A percentile compares a stretch with the other conserved stretches of the same genome.
Evolutionary conservation across 306 rosid genomes (phyloP).

Genomic region (Vigna radiata): DNA sequence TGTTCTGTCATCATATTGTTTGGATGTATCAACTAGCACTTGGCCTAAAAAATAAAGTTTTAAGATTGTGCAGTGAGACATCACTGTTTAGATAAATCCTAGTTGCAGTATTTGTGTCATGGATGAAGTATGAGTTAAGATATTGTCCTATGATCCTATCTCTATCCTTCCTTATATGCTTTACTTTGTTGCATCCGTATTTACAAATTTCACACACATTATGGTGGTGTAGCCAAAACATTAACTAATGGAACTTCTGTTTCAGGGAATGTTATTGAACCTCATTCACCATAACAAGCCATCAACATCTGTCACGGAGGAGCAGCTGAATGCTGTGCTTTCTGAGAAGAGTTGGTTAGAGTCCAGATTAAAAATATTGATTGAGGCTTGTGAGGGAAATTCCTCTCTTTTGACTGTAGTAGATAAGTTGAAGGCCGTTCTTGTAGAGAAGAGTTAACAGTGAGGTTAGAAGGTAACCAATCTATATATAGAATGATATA

Average conservation of each 20-base stretch:
- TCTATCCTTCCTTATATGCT: background rate
- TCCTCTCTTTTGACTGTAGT: slow-evolving; percentile 70
- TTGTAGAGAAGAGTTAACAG: slow-evolving; percentile 38
- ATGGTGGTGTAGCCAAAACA: slow-evolving; percentile 7
- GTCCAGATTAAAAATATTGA: slow-evolving; percentile 63
- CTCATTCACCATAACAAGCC: slow-evolving; percentile 61
- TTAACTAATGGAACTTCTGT: slow-evolving; percentile 40
- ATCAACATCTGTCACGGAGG: slow-evolving; percentile 28
- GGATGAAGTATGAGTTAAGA: background rate
- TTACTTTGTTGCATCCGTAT: background rate
- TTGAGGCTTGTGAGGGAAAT: slow-evolving; percentile 79
- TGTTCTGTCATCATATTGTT: slow-evolving; percentile 21
- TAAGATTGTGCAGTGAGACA: background rate
- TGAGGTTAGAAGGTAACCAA: slow-evolving; percentile 22
- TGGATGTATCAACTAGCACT: background rate
- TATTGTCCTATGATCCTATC: background rate
- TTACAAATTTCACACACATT: slow-evolving; percentile 1
- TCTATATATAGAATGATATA: background rate
- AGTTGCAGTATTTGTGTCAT: slow-evolving; percentile 7
- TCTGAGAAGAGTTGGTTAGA: slow-evolving; percentile 50
- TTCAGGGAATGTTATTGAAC: slow-evolving; percentile 75
- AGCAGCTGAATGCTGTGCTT: slow-evolving; percentile 38
- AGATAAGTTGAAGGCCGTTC: slow-evolving; percentile 58
- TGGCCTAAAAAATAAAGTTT: background rate
- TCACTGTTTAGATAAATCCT: slow-evolving; percentile 28